Evolutionary conservation across 345 rosid species (phyloP), one percentile per base, ranked within the genome.

Genomic region (Pistacia atlantica): DNA sequence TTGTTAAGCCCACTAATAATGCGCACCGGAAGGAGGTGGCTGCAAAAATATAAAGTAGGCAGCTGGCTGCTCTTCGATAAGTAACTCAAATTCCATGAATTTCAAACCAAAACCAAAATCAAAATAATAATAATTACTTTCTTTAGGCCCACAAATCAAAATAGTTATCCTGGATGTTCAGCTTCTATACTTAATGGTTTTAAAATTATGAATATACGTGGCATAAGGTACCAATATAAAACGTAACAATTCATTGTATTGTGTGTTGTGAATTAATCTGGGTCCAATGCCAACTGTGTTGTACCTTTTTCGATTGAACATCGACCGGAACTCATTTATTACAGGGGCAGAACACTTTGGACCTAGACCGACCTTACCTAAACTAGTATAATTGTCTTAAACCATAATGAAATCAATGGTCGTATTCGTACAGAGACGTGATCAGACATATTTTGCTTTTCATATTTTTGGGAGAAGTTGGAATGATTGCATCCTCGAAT

Each of bases 221-320:
- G 20, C 8, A 57, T 1, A n/a, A 14, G 72, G 25, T 69, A 22
- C 60, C 8, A 49, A 49, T 49, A 8, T 49, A 49, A 49, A 3
- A 14, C 11, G 48, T 9, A 11, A 37, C 57, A 11, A 31, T 54
- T 54, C 48, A 31, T 13, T 14, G 49, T n/a, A 35, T 31, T 31
- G 33, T 31, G 33, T 31, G 25, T 52, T 55, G 12, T 4, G 1
- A 8, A 13, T 46, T 33, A 1, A 3, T 55, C 3, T 18, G 74
- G 74, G 63, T 56, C 63, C 63, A 37, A 11, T 37, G 74, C 63
- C 74, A 56, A 70, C 51, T 11, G 33, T 51, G 5, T 55, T 37
- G 65, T 58, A 38, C 42, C 33, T 31, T 4, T 38, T 38, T 42
- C 37, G 6, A 38, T 42, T 5, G 25, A 11, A 11, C 0, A 56